Base-by-base conservation (phyloP, 768 basidiomycete species). In the Boletus rubropictus region DNA sequence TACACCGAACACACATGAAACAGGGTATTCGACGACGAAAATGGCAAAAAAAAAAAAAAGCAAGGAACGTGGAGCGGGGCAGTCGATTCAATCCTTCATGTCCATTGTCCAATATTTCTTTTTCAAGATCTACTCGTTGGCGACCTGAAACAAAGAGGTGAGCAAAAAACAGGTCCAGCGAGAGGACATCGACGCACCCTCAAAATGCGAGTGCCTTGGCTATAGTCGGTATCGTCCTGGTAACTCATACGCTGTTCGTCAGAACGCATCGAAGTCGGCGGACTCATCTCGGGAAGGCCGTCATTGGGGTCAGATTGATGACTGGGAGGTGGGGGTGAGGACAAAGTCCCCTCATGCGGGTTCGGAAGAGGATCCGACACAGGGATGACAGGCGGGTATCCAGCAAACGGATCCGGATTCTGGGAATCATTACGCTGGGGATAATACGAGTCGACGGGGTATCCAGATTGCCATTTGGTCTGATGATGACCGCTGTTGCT, bases 191-290 rank as follows among this genome's bases (percentile, higher is more conserved):
- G 27, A 65, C 63, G 24, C 39, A 58, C 63, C 52, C 63, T 67
- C 36, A 65, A 46, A 6, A 65, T 22, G 31, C 65, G 63, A 27
- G 46, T 50, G 9, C 58, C 51, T 4, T 67, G 63, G 5, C 54
- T 54, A 20, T 65, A 65, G 42, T 67, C 63, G 20, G 56, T 4
- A 34, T 65, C 51, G 8, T 66, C 63, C 39, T 59, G 58, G 37
- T 67, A 66, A 20, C 63, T 64, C 55, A 58, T n/a, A 7, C 63
- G 62, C 15, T 48, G 55, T 17, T 57, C 63, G 1, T 61, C 62
- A 15, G 47, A 29, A 2, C 32, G 38, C 25, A 45, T 24, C 5
- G 51, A 45, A 3, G 46, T 38, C 17, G 51, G 51, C 7, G 53
- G 41, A 5, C 25, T 42, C 18, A 40, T 4, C 0, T 59, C 55